Conservation (phyloP, 2,329 filamentous ascomycete genomes). For the Dactylellina cionopaga region DNA sequence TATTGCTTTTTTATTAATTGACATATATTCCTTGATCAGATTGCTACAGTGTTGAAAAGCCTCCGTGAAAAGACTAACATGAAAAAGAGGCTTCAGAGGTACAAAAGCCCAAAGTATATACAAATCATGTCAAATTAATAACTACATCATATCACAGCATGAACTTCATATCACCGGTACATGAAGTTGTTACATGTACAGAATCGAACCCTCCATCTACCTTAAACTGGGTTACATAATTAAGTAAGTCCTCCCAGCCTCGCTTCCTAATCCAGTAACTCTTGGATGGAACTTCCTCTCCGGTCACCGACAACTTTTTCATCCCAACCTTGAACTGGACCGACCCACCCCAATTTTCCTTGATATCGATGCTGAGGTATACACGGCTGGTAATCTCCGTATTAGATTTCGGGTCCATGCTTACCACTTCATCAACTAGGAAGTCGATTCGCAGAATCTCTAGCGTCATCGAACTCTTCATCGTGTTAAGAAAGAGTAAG, state of each 20-base stretch:
- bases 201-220: not conserved
- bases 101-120: no score
- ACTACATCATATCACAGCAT: no score
- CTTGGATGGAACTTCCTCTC: slow-evolving; percentile 1
- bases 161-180: no score
- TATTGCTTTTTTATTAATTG: no score
- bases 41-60: no score
- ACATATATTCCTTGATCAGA: no score
- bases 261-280: slow-evolving; percentile 23
- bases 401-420: not conserved
- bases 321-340: slow-evolving; percentile 28
- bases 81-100: no score
- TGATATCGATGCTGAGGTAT: slow-evolving; percentile 23
- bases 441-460: slow-evolving; percentile 30
- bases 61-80: no score
- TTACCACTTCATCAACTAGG: not conserved
- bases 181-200: no score
- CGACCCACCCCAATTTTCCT: not conserved
- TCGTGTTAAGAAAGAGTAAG: slow-evolving; percentile 6
- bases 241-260: slow-evolving; percentile 35
- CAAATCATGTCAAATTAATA: no score
- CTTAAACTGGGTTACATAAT: not conserved
- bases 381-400: not conserved
- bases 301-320: slow-evolving; percentile 18
- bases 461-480: slow-evolving; percentile 10